phyloP scores from a whole-genome alignment of 192 early-diverging fungal species.

The Backusella macrospora region DNA sequence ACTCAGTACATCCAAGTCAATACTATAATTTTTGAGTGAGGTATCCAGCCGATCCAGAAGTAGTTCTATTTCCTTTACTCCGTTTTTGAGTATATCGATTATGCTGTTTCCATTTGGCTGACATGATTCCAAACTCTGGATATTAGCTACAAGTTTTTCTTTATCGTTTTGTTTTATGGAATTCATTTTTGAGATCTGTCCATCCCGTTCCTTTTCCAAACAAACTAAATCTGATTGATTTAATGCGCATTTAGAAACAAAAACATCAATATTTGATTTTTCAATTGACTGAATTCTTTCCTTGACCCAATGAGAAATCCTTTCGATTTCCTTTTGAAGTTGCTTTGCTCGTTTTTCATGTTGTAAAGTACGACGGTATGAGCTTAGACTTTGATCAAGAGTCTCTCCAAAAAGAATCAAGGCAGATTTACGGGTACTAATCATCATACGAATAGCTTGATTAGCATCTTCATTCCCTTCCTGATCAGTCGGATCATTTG shows the following conservation, averaged over 20 bases:
- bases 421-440: conserved; percentile 19
- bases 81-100: neutral
- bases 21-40: conserved; percentile 16
- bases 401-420: conserved; percentile 37
- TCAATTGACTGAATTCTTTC: conserved; percentile 7
- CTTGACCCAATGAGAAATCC: conserved; percentile 26
- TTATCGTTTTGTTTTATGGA: conserved; percentile 16
- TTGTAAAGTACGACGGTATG: conserved; percentile 32
- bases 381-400: conserved; percentile 28
- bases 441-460: conserved; percentile 20
- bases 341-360: conserved; percentile 24
- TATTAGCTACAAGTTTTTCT: conserved; percentile 17
- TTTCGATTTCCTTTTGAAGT: conserved; percentile 20
- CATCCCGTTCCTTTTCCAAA: conserved; percentile 28
- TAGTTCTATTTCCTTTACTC: neutral
- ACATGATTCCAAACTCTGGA: conserved; percentile 18
- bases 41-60: neutral
- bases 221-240: conserved; percentile 22
- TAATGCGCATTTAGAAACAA: conserved; percentile 17
- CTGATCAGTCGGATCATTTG: conserved; percentile 12
- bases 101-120: no score
- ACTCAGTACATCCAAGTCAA: conserved; percentile 18
- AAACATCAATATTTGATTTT: neutral
- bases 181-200: conserved; percentile 19
- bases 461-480: conserved; percentile 33